Conservation (phyloP, 805 yeast species). For the Isabelozyma rhagii region DNA sequence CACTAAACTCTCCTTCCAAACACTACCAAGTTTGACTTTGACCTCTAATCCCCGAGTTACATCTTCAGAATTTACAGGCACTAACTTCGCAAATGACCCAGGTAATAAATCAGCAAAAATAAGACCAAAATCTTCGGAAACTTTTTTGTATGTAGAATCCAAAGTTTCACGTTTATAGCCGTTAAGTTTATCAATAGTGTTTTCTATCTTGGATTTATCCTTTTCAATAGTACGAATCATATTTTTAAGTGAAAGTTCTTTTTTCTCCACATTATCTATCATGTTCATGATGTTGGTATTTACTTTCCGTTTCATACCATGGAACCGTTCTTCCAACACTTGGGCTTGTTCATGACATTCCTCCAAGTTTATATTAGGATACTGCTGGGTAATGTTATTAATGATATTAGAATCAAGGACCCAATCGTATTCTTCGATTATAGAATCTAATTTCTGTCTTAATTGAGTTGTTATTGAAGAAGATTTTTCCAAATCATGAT, state of each 20-base stretch:
- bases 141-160: constrained; percentile 81
- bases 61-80: constrained; percentile 74
- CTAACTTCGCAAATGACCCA: constrained; percentile 84
- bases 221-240: constrained; percentile 86
- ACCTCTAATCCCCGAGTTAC: constrained; percentile 90
- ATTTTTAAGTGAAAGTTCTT: constrained; percentile 67
- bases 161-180: constrained; percentile 82
- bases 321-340: constrained; percentile 55
- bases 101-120: constrained; percentile 88
- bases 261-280: constrained; percentile 89
- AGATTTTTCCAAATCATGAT: constrained; percentile 54
- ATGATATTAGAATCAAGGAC: constrained; percentile 61
- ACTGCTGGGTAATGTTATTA: constrained; percentile 53
- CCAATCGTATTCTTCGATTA: constrained; percentile 68
- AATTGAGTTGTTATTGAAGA: constrained; percentile 33
- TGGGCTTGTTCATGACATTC: constrained; percentile 58
- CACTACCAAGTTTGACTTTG: constrained; percentile 81
- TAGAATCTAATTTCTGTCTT: constrained; percentile 37
- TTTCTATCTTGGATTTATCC: constrained; percentile 86
- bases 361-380: constrained; percentile 59
- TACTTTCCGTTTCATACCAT: constrained; percentile 74
- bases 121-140: constrained; percentile 82
- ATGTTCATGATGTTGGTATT: constrained; percentile 84
- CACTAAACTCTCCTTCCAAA: constrained; percentile 94
- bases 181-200: constrained; percentile 78